Evolutionary conservation across 306 rosid species (phyloP), one percentile per base, ranked within the genome.

Genomic region (Cicer chorassanicum): DNA sequence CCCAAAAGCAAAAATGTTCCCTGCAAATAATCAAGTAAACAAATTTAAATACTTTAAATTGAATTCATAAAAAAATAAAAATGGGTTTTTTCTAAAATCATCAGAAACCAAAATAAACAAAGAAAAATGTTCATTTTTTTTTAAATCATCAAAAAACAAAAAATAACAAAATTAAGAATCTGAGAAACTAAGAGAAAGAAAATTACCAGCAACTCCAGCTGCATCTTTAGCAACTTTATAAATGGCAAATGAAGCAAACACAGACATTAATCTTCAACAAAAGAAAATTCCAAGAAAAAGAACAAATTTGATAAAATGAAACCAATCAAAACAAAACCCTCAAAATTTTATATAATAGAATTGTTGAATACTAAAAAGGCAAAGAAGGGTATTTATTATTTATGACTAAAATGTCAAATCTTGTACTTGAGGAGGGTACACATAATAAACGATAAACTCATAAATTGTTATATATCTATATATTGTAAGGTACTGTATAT

Each of bases 1-100:
- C 83, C 98, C 96, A 73, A 93, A 82, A 65, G 98, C 98, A 87
- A 91, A 91, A 72, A 93, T 46, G 67, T 93, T 92, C 80, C 95
- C 98, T 93, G 88, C 72, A 87, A 78, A 14, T 15, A 73, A 70
- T 5, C 39, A 63, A 68, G 34, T 19, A 65, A 40, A 60, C 36
- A 29, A 29, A 29, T 29, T 29, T 41, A 59, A 36, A 60, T 15
- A 16, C 9, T 3, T 14, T 3, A 44, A 65, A 83, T 49, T 42
- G 14, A 48, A 50, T 34, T 50, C 50, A 51, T 2, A 39, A 8
- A 70, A 9, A 68, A 44, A 76, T 1, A 62, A 63, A 65, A 44
- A 34, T 38, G 11, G 42, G 24, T 0, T 21, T 21, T 56, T 53
- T 53, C 3, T 50, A 57, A 21, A 4, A 57, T 9, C 6, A 54